phyloP scores from a whole-genome alignment of 2,329 filamentous ascomycete species.

The Graphium sp. region DNA sequence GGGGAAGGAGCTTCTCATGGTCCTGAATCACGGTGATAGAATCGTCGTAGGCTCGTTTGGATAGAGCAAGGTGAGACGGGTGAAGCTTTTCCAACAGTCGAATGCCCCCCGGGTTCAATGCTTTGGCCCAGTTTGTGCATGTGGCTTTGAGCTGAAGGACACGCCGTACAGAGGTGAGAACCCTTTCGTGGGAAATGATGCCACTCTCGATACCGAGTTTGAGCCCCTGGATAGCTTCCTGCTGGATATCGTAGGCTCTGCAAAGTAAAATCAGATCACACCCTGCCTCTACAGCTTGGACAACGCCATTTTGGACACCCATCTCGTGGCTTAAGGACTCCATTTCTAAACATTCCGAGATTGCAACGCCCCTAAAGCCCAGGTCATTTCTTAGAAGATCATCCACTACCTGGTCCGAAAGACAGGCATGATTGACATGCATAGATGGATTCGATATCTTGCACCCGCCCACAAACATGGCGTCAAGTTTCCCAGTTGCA shows the following conservation, averaged over 20 bases:
- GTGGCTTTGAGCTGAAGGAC: conserved; percentile 67
- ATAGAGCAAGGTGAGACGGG: conserved; percentile 64
- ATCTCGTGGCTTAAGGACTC: conserved; percentile 90
- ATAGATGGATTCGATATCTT: conserved; percentile 82
- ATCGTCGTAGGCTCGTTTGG: conserved; percentile 72
- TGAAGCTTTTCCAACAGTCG: conserved; percentile 65
- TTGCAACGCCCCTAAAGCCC: conserved; percentile 78
- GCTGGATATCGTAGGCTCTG: conserved; percentile 71
- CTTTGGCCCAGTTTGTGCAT: conserved; percentile 82
- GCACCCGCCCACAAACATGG: conserved; percentile 91
- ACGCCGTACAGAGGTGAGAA: conserved; percentile 63
- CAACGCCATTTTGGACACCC: conserved; percentile 88
- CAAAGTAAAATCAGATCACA: conserved; percentile 86
- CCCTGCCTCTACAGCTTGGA: conserved; percentile 94
- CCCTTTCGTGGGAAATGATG: conserved; percentile 66
- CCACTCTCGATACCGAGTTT: conserved; percentile 82
- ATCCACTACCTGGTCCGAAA: conserved; percentile 86
- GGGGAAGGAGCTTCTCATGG: conserved; percentile 67
- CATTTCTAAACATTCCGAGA: conserved; percentile 95
- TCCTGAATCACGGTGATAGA: conserved; percentile 90
- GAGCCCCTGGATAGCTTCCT: conserved; percentile 80
- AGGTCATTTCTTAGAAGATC: conserved; percentile 77
- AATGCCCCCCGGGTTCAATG: conserved; percentile 72
- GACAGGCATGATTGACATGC: conserved; percentile 88
- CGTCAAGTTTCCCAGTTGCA: conserved; percentile 62